Conservation (phyloP, 2,329 filamentous ascomycete species). For the Cladophialophora carrionii region DNA sequence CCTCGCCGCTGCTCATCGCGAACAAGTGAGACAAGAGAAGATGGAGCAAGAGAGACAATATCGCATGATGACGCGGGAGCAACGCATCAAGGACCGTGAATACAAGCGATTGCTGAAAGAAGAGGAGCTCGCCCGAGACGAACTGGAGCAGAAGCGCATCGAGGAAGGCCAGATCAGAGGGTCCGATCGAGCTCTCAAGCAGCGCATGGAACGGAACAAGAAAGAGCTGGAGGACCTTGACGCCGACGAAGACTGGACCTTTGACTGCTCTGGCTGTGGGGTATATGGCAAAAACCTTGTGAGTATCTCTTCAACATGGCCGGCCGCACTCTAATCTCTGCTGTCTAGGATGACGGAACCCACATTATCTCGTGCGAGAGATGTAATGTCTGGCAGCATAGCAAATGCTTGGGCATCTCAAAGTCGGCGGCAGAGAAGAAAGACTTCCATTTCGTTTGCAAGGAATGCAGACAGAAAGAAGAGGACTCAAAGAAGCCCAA, state of each 20-base stretch:
- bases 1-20: slow-evolving; percentile 63
- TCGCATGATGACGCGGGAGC: slow-evolving; percentile 80
- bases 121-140: slow-evolving; percentile 77
- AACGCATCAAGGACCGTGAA: slow-evolving; percentile 83
- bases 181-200: slow-evolving; percentile 79
- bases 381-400: slow-evolving; percentile 97
- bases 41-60: slow-evolving; percentile 75
- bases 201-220: slow-evolving; percentile 78
- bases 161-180: slow-evolving; percentile 62
- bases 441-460: slow-evolving; percentile 86
- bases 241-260: slow-evolving; percentile 84
- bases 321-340: background rate
- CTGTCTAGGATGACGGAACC: slow-evolving; percentile 75
- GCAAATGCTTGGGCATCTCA: slow-evolving; percentile 81
- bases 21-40: slow-evolving; percentile 64
- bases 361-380: slow-evolving; percentile 92
- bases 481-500: slow-evolving; percentile 65
- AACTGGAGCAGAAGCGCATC: slow-evolving; percentile 70
- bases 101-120: slow-evolving; percentile 80
- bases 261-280: slow-evolving; percentile 88
- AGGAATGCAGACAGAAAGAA: slow-evolving; percentile 71
- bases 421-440: slow-evolving; percentile 78
- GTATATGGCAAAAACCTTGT: slow-evolving; percentile 79
- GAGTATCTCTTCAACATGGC: slow-evolving; percentile 38
- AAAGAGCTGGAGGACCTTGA: slow-evolving; percentile 74